Evolutionary conservation across 805 yeast genomes (phyloP).

Genomic region (Clavispora asparagi): DNA sequence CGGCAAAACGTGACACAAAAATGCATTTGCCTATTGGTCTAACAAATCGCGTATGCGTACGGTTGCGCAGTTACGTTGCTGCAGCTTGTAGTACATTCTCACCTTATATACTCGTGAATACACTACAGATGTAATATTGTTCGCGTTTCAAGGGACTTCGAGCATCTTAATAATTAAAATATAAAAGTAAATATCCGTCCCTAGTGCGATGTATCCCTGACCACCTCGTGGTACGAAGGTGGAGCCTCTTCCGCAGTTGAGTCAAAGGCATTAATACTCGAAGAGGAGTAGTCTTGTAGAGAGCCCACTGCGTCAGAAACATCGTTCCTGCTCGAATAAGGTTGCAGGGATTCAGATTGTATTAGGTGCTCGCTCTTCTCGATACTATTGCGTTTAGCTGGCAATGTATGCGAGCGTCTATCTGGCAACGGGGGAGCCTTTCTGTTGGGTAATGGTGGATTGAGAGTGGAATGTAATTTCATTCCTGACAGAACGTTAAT

Average conservation of each 20-base stretch:
- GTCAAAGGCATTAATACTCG: neutral
- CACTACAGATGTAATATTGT: too few relatives aligned
- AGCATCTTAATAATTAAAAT: too few relatives aligned
- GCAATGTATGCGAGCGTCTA: neutral
- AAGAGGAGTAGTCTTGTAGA: neutral
- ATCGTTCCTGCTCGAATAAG: too few relatives aligned
- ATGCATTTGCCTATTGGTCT: constrained; percentile 2
- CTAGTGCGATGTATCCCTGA: neutral
- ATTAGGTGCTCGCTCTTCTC: neutral
- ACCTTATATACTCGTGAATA: too few relatives aligned
- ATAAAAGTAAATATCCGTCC: too few relatives aligned
- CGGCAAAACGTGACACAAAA: constrained; percentile 1
- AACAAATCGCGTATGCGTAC: neutral
- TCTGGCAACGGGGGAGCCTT: neutral
- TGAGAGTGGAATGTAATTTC: neutral
- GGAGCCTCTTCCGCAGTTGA: neutral
- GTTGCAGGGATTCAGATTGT: neutral
- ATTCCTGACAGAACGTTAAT: constrained; percentile 28
- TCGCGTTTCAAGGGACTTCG: too few relatives aligned
- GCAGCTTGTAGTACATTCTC: too few relatives aligned
- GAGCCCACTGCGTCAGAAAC: too few relatives aligned
- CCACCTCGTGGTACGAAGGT: neutral
- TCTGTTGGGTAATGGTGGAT: neutral
- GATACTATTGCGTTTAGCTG: neutral
- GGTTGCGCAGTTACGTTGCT: neutral